phyloP scores from a whole-genome alignment of 495 filamentous ascomycete species.

The Lasiosphaeria ovina region DNA sequence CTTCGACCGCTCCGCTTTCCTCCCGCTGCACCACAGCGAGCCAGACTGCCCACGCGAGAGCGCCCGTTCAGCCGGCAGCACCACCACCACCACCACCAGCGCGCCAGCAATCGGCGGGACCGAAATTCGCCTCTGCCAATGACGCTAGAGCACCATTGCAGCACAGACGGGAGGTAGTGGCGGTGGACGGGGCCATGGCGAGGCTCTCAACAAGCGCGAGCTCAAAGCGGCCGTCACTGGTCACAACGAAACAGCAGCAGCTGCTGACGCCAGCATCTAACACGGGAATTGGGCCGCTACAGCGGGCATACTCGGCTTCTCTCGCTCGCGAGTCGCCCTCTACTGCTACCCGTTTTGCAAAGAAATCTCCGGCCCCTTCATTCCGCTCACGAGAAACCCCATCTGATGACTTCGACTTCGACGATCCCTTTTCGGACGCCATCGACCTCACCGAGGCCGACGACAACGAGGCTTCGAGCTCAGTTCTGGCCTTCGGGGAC shows the following conservation, averaged over 20 bases:
- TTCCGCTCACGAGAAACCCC: conserved; percentile 1
- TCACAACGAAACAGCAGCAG: conserved; percentile 27
- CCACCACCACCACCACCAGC: background rate
- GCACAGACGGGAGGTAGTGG: conserved; percentile 10
- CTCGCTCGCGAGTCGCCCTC: conserved; percentile 16
- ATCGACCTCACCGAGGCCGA: conserved; percentile 71
- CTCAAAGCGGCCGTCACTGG: conserved; percentile 15
- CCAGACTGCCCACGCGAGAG: background rate
- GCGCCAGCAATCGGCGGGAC: background rate
- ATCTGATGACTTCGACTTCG: conserved; percentile 10
- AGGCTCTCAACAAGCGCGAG: conserved; percentile 19
- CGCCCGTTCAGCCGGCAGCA: background rate
- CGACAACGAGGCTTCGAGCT: conserved; percentile 42
- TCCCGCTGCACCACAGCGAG: background rate
- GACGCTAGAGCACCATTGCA: conserved; percentile 2
- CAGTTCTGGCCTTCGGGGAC: conserved; percentile 39
- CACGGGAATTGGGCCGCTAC: conserved; percentile 27
- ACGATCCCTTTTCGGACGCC: conserved; percentile 46
- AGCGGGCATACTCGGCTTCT: conserved; percentile 35
- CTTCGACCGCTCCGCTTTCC: background rate
- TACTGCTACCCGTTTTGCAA: conserved; percentile 1
- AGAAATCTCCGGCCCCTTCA: conserved; percentile 1
- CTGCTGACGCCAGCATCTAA: conserved; percentile 38
- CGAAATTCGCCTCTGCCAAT: conserved; percentile 1
- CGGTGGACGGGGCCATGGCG: conserved; percentile 6